These are phyloP conservation scores for Talaromyces sp. DNA, from an alignment of 2,329 filamentous ascomycete species.

Conservation along the genomic window DNA sequence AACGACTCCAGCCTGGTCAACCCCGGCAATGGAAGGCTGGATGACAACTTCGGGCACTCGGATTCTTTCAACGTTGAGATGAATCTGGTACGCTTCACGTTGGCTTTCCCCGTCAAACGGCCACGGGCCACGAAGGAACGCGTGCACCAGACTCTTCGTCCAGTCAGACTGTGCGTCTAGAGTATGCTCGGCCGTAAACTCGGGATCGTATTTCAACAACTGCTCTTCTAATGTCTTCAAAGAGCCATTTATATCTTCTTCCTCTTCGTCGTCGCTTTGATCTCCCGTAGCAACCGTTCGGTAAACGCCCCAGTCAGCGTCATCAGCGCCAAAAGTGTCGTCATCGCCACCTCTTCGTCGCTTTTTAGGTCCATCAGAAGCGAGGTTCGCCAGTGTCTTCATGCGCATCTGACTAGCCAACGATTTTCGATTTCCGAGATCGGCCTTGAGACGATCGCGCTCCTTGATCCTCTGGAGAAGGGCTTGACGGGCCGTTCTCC, in stretches of 20 bases:
- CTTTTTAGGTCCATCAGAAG: constrained; percentile 77
- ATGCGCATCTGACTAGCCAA: constrained; percentile 94
- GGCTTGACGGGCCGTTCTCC: constrained; percentile 64
- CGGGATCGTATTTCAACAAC: constrained; percentile 76
- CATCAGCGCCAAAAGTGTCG: constrained; percentile 93
- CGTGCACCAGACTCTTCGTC: constrained; percentile 86
- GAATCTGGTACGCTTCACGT: constrained; percentile 76
- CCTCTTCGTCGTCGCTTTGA: constrained; percentile 78
- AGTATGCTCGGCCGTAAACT: constrained; percentile 88
- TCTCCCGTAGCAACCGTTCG: constrained; percentile 80
- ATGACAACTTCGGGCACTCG: constrained; percentile 90
- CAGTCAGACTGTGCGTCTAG: constrained; percentile 90
- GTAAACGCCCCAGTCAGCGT: constrained; percentile 97
- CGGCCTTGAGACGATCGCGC: constrained; percentile 83
- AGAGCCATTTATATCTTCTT: constrained; percentile 72
- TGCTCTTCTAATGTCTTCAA: constrained; percentile 77
- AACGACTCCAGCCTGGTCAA: constrained; percentile 88
- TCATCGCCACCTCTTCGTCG: constrained; percentile 88
- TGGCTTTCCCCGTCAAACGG: constrained; percentile 78
- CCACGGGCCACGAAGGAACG: constrained; percentile 80
- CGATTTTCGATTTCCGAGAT: constrained; percentile 93
- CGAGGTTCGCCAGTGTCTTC: constrained; percentile 95
- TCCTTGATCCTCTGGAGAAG: constrained; percentile 84
- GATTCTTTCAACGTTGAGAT: constrained; percentile 94
- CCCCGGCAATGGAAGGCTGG: constrained; percentile 81